These are phyloP conservation scores for Neurospora intermedia DNA, from an alignment of 495 filamentous ascomycete species.

Conservation along the genomic window DNA sequence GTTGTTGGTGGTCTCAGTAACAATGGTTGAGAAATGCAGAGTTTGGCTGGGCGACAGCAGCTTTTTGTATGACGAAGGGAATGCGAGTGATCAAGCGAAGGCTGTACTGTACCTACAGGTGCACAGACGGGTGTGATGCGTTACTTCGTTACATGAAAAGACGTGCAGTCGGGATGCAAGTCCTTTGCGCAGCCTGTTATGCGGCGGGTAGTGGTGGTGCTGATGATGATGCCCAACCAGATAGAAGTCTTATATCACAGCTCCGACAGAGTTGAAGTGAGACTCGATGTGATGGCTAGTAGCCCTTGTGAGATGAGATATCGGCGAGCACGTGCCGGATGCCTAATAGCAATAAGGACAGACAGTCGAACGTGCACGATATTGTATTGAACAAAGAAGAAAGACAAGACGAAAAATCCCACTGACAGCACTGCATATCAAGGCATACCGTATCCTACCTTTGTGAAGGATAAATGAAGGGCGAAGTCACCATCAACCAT, in stretches of 20 bases:
- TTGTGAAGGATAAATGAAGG: neutral
- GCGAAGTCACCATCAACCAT: neutral
- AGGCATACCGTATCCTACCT: neutral
- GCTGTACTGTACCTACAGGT: neutral
- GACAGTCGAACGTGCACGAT: neutral
- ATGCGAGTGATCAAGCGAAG: neutral
- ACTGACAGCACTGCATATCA: neutral
- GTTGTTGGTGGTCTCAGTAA: neutral
- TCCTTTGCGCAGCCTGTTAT: neutral
- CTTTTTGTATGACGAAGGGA: neutral
- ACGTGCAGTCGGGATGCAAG: neutral
- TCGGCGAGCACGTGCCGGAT: neutral
- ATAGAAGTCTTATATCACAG: neutral
- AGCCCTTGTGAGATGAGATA: neutral
- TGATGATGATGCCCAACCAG: neutral
- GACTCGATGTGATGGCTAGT: neutral
- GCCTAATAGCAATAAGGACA: neutral
- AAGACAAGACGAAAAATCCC: neutral
- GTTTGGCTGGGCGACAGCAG: neutral
- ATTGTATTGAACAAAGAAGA: neutral
- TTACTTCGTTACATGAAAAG: neutral
- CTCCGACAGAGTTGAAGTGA: neutral
- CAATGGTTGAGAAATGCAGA: neutral
- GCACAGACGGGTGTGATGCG: neutral
- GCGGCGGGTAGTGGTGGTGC: neutral